Base-by-base conservation (phyloP, 208 protist genomes). In the Borovskyia barvae region DNA sequence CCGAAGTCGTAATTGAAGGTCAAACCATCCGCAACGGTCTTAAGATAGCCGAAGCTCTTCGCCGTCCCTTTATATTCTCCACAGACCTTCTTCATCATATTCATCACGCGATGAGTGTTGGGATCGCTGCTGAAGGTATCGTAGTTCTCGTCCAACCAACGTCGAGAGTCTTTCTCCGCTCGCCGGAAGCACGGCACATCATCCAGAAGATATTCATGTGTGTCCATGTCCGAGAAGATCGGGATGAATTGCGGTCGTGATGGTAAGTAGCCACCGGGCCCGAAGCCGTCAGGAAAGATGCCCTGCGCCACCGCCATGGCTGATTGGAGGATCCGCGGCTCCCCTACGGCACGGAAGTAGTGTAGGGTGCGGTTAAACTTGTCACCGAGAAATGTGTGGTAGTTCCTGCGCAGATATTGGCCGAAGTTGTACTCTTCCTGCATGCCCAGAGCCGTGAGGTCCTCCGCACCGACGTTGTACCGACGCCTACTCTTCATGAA, bases 221-320 rank as follows among this genome's bases (percentile, higher is more conserved):
- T 88, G 65, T 90, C 78, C 86, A 93, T 90, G 51, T 93, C 86
- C 2, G 82, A 84, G 59, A 90, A 93, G 47, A 93, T 68, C 29
- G 86, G 86, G 19, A 90, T 78, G 68, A 90, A 93, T 54, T 93
- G 86, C 3, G 86, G 86, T 2, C 77, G 77, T 1, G 68, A 66
- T 8, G 86, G 86, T 43, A 93, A 65, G 62, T 74, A 88, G 17
- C 77, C 82, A 19, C 68, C 80, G 0, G 80, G 82, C 50, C 86
- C 86, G 63, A 83, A 93, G 24, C 86, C 86, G 28, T 90, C 75
- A 2, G 86, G 86, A 57, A 90, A 93, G 29, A 93, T 57, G 24
- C 80, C 86, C 52, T 86, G 77, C 30, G 82, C 71, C 7, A 93
- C 75, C 11, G 86, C 86, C 71, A 86, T 66, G 8, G 86, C 77